Conservation (phyloP, 179 eudicot species). For the Sideroxylon spinosum region DNA sequence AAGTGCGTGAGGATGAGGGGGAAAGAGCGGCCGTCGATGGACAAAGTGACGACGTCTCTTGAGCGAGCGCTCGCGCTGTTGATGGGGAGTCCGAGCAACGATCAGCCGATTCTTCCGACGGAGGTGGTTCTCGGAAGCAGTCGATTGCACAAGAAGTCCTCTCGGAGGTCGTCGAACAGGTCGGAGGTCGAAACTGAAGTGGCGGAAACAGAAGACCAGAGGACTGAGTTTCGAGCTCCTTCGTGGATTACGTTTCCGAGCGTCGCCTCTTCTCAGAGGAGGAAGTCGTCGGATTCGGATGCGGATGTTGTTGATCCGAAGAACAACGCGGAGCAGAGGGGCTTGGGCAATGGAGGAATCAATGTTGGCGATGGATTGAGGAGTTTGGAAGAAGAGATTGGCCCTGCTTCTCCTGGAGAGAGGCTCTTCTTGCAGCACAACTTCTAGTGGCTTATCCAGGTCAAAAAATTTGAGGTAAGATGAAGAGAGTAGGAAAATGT, state of each 20-base stretch:
- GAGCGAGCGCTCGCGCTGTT: conserved; percentile 71
- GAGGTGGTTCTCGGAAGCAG: conserved; percentile 91
- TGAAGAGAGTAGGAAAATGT: too few species aligned
- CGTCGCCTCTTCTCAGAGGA: conserved; percentile 83
- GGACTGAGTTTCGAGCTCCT: conserved; percentile 82
- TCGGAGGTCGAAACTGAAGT: conserved; percentile 59
- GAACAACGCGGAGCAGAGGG: conserved; percentile 36
- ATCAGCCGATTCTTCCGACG: conserved; percentile 83
- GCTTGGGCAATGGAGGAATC: conserved; percentile 31
- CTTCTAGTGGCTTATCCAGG: conserved; percentile 34
- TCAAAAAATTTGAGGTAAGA: neutral
- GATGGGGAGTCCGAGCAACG: conserved; percentile 93
- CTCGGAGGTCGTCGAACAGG: conserved; percentile 70
- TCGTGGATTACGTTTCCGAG: conserved; percentile 98
- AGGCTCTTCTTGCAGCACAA: conserved; percentile 85
- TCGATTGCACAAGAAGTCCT: conserved; percentile 82
- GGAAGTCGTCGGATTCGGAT: conserved; percentile 84
- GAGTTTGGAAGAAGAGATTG: conserved; percentile 90
- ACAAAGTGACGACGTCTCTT: conserved; percentile 78
- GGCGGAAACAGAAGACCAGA: conserved; percentile 64
- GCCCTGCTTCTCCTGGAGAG: conserved; percentile 90
- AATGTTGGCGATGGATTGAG: conserved; percentile 58
- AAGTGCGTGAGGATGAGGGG: conserved; percentile 93
- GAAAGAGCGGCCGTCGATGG: conserved; percentile 93
- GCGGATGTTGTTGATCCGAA: conserved; percentile 56